Evolutionary conservation across 116 monocot species (phyloP).

Genomic region (Papilionanthe hybrid): DNA sequence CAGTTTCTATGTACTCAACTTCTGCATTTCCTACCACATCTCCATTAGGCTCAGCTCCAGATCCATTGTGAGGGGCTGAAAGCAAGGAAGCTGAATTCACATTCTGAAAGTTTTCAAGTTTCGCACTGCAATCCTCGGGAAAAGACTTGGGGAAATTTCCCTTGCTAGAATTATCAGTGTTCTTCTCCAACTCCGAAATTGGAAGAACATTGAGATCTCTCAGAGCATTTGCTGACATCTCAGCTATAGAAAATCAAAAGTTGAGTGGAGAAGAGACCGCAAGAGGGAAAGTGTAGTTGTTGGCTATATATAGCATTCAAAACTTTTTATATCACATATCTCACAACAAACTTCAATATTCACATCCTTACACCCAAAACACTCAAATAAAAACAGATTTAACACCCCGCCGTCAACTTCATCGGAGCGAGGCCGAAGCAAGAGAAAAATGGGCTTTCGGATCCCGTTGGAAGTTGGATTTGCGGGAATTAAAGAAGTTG

Average conservation of each 20-base stretch:
- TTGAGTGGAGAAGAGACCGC: too few relatives aligned
- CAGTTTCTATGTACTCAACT: slow-evolving; percentile 89
- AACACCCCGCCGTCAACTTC: too few relatives aligned
- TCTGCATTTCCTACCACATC: slow-evolving; percentile 42
- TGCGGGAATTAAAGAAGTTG: too few relatives aligned
- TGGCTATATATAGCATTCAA: too few relatives aligned
- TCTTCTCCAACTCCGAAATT: slow-evolving; percentile 43
- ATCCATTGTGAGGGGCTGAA: slow-evolving; percentile 19
- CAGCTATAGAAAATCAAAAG: slow-evolving; percentile 10
- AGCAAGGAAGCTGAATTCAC: slow-evolving; percentile 15
- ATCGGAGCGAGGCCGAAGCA: too few relatives aligned
- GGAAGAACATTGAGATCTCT: slow-evolving; percentile 53
- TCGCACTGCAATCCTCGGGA: slow-evolving; percentile 26
- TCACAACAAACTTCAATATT: too few relatives aligned
- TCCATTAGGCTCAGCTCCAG: slow-evolving; percentile 28
- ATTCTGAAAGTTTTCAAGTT: slow-evolving; percentile 26
- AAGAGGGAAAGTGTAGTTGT: too few relatives aligned
- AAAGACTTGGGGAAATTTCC: slow-evolving; percentile 32
- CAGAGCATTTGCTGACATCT: slow-evolving; percentile 66
- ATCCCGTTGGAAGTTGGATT: too few relatives aligned
- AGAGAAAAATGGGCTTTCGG: too few relatives aligned
- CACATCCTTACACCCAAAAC: too few relatives aligned
- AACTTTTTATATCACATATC: too few relatives aligned
- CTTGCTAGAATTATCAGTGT: slow-evolving; percentile 38
- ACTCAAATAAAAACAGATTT: too few relatives aligned